Evolutionary conservation across 768 basidiomycete genomes (phyloP).

Genomic region (Mycena maculata): DNA sequence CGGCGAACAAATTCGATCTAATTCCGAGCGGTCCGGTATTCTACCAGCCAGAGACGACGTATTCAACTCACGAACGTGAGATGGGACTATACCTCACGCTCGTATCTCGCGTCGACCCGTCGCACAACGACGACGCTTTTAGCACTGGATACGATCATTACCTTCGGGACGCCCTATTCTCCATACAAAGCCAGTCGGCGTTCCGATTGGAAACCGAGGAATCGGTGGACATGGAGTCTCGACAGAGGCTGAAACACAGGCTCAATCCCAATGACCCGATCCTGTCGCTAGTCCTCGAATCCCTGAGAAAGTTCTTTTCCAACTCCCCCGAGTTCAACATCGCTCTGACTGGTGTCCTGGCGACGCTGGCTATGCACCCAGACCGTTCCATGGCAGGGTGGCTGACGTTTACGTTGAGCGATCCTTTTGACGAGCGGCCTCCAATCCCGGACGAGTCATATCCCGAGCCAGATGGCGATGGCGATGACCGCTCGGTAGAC

Average conservation of each 20-base stretch:
- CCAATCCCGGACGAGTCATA: slow-evolving; percentile 31
- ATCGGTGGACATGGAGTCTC: slow-evolving; percentile 49
- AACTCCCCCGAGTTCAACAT: slow-evolving; percentile 91
- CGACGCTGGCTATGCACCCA: slow-evolving; percentile 86
- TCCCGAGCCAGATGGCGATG: slow-evolving; percentile 58
- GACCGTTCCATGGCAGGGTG: slow-evolving; percentile 89
- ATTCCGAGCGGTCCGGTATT: slow-evolving; percentile 52
- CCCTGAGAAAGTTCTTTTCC: slow-evolving; percentile 81
- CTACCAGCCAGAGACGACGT: slow-evolving; percentile 76
- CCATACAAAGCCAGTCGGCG: slow-evolving; percentile 74
- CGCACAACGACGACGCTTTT: slow-evolving; percentile 75
- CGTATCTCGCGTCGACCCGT: slow-evolving; percentile 81
- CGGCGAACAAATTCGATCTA: slow-evolving; percentile 24
- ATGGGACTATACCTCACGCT: slow-evolving; percentile 83
- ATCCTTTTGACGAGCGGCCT: slow-evolving; percentile 42
- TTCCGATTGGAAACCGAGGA: slow-evolving; percentile 61
- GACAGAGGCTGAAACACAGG: slow-evolving; percentile 72
- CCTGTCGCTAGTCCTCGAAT: slow-evolving; percentile 75
- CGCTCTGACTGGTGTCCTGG: slow-evolving; percentile 84
- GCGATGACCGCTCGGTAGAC: slow-evolving; percentile 87
- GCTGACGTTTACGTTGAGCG: slow-evolving; percentile 75
- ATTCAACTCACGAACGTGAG: slow-evolving; percentile 85
- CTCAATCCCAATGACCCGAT: slow-evolving; percentile 84
- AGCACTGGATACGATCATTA: slow-evolving; percentile 91
- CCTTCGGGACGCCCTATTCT: slow-evolving; percentile 76